A percentile compares a stretch with the other conserved stretches of the same genome.
phyloP scores from a whole-genome alignment of 2,329 filamentous ascomycete genomes.

The Penicillium digitatum region DNA sequence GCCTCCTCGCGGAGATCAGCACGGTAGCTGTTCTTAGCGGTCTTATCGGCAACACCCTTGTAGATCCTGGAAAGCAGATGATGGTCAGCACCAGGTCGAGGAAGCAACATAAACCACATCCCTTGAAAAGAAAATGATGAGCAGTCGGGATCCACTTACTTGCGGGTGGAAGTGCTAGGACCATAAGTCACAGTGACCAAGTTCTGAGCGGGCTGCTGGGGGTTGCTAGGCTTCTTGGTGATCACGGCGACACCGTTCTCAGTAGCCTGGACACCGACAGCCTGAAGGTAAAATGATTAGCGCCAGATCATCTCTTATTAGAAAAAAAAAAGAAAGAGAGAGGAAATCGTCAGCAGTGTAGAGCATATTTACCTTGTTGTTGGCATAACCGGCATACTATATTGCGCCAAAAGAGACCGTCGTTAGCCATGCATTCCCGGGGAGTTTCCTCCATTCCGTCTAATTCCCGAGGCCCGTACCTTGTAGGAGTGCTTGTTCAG shows the following conservation, averaged over 20 bases:
- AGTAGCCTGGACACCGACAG: slow-evolving; percentile 70
- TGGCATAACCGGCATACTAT: slow-evolving; percentile 87
- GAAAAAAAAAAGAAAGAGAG: neutral
- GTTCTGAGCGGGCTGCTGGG: slow-evolving; percentile 68
- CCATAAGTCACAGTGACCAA: slow-evolving; percentile 65
- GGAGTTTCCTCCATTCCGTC: slow-evolving; percentile 8
- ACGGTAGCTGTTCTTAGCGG: slow-evolving; percentile 82
- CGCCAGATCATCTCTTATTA: neutral
- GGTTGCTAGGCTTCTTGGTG: slow-evolving; percentile 75
- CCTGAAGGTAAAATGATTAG: slow-evolving; percentile 49
- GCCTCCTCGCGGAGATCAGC: slow-evolving; percentile 71
- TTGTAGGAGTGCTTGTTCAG: slow-evolving; percentile 88
- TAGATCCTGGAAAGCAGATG: slow-evolving; percentile 62
- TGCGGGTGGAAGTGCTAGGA: slow-evolving; percentile 70
- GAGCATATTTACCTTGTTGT: slow-evolving; percentile 69
- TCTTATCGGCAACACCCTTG: slow-evolving; percentile 76
- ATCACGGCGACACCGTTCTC: slow-evolving; percentile 76
- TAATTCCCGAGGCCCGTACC: slow-evolving; percentile 47
- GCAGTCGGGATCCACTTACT: slow-evolving; percentile 53
- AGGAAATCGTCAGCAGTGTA: slow-evolving; percentile 7
- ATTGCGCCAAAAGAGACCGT: slow-evolving; percentile 5
- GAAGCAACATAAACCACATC: neutral
- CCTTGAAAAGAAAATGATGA: too few relatives aligned
- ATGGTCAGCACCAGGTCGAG: slow-evolving; percentile 3
- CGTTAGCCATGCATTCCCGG: slow-evolving; percentile 22